Evolutionary conservation across 176 grass and related monocot genomes (phyloP).

Genomic region (Otatea glauca): DNA sequence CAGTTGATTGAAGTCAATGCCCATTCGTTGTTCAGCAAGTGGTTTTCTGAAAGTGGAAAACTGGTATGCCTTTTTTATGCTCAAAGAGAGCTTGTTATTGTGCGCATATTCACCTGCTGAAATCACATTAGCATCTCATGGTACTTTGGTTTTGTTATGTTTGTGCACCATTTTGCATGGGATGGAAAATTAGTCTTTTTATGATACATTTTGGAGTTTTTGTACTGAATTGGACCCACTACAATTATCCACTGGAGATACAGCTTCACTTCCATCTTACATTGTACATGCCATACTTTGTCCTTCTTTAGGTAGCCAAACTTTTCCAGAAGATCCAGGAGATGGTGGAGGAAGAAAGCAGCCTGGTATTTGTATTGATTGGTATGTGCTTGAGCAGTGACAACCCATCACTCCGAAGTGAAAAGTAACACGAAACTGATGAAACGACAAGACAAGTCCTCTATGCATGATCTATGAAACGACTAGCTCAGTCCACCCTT

Average conservation of each 20-base stretch:
- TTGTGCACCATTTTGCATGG: conserved; percentile 24
- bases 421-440: conserved; percentile 17
- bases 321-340: conserved; percentile 99
- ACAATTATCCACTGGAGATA: conserved; percentile 11
- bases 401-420: background rate
- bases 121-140: conserved; percentile 5
- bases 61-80: conserved; percentile 67
- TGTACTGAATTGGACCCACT: conserved; percentile 5
- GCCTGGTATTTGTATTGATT: conserved; percentile 95
- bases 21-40: conserved; percentile 99
- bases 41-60: conserved; percentile 99
- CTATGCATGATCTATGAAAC: conserved; percentile 14
- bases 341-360: conserved; percentile 99
- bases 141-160: background rate
- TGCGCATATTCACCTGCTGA: conserved; percentile 10
- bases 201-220: background rate
- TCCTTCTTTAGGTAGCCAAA: conserved; percentile 80
- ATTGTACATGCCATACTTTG: conserved; percentile 11
- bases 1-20: conserved; percentile 98
- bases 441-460: background rate
- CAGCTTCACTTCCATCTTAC: conserved; percentile 35
- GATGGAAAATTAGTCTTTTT: background rate
- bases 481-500: background rate
- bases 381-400: conserved; percentile 54
- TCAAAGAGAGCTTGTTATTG: background rate